These are phyloP conservation scores for Lojkania enalia DNA, from an alignment of 2,329 filamentous ascomycete genomes.

Conservation along the genomic window DNA sequence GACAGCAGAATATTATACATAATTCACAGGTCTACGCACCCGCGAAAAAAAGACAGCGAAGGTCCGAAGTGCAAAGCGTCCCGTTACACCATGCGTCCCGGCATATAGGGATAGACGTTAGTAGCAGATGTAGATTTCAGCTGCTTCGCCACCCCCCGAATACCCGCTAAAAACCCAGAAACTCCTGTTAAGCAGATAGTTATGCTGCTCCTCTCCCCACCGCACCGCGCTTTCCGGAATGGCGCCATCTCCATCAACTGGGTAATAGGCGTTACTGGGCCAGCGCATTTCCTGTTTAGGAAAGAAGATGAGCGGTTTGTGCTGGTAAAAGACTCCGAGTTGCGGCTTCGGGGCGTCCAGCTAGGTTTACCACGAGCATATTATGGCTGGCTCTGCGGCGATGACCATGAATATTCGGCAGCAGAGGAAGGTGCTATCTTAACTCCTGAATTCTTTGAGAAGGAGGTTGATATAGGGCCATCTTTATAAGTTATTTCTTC, in stretches of 20 bases:
- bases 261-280: slow-evolving; percentile 14
- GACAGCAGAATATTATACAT: slow-evolving; percentile 7
- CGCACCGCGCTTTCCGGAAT: slow-evolving; percentile 22
- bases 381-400: slow-evolving; percentile 27
- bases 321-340: slow-evolving; percentile 11
- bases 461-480: slow-evolving; percentile 3
- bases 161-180: too few species aligned
- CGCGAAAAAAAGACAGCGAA: slow-evolving; percentile 7
- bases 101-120: background rate
- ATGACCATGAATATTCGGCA: slow-evolving; percentile 10
- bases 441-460: slow-evolving; percentile 21
- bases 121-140: slow-evolving; percentile 6
- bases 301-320: slow-evolving; percentile 20
- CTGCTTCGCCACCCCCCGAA: too few species aligned
- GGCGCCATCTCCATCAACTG: slow-evolving; percentile 23
- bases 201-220: slow-evolving; percentile 15
- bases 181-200: slow-evolving; percentile 12
- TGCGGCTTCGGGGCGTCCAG: slow-evolving; percentile 13
- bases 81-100: background rate
- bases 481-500: too few species aligned
- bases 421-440: slow-evolving; percentile 19
- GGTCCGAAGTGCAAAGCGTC: slow-evolving; percentile 6
- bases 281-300: slow-evolving; percentile 18
- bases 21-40: slow-evolving; percentile 5
- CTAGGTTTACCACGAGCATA: slow-evolving; percentile 22